A percentile compares a stretch with the other conserved stretches of the same genome.
phyloP scores from a whole-genome alignment of 805 yeast species.

The Cephaloascus fragrans region DNA sequence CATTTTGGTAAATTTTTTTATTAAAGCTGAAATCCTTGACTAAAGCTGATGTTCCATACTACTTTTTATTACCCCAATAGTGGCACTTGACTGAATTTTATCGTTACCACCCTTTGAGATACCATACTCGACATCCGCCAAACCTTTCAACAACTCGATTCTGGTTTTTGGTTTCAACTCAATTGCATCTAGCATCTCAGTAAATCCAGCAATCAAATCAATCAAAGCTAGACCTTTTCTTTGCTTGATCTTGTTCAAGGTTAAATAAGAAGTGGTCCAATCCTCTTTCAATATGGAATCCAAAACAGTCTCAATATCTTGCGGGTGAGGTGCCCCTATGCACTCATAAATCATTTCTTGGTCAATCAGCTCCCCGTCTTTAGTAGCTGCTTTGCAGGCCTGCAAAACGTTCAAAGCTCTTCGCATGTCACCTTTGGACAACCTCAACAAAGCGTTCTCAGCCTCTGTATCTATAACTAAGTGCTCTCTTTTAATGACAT shows the following conservation, averaged over 20 bases:
- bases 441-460: constrained; percentile 48
- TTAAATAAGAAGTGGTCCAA: constrained; percentile 69
- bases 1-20: too few species aligned
- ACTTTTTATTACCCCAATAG: constrained; percentile 73
- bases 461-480: constrained; percentile 54
- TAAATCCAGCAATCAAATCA: constrained; percentile 72
- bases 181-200: constrained; percentile 57
- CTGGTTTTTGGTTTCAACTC: constrained; percentile 58
- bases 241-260: constrained; percentile 56
- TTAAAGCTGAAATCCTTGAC: too few species aligned
- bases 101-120: constrained; percentile 90
- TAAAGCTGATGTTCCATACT: constrained; percentile 50
- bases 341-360: constrained; percentile 82
- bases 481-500: constrained; percentile 62
- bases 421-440: constrained; percentile 96
- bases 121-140: constrained; percentile 86
- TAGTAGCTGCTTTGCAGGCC: constrained; percentile 75
- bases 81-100: constrained; percentile 81
- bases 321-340: constrained; percentile 92
- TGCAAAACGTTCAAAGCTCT: constrained; percentile 87
- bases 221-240: constrained; percentile 82
- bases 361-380: constrained; percentile 44
- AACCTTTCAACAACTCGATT: constrained; percentile 52
- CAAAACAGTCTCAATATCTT: constrained; percentile 65
- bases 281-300: constrained; percentile 77